Percentiles rank a stretch among this genome's conserved stretches.
These are phyloP conservation scores for Mollisia scopiformis DNA, from an alignment of 2,329 filamentous ascomycete species.

Conservation along the genomic window DNA sequence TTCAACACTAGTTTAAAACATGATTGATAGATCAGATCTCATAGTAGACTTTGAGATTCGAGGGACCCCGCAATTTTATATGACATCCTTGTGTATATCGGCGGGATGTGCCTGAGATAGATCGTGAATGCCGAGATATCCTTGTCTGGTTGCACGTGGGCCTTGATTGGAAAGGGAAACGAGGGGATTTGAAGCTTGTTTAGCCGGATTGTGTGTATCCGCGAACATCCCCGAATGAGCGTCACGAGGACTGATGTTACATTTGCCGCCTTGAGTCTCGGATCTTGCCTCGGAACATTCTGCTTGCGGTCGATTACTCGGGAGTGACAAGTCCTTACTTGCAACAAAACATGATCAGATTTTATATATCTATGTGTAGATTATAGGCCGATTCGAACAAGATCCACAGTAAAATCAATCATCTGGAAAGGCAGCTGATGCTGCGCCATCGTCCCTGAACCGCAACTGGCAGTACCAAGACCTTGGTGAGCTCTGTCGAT, in stretches of 20 bases:
- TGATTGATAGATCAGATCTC: not conserved
- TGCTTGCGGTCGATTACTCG: not conserved
- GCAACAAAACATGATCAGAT: not conserved
- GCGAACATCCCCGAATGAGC: not conserved
- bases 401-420: conserved; percentile 15
- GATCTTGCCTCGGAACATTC: no score
- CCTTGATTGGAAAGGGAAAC: not conserved
- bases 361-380: not conserved
- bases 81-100: not conserved
- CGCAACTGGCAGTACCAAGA: conserved; percentile 53
- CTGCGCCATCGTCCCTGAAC: conserved; percentile 26
- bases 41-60: not conserved
- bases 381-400: conserved; percentile 2
- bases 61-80: not conserved
- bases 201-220: not conserved
- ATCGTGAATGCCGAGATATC: not conserved
- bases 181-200: not conserved
- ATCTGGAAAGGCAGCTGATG: conserved; percentile 14
- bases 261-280: not conserved
- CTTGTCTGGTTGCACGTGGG: not conserved
- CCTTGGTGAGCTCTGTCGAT: conserved; percentile 49
- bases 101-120: not conserved
- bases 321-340: not conserved
- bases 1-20: no score
- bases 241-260: not conserved